Percentiles rank a stretch among this genome's conserved stretches.
These are phyloP conservation scores for Apiospora kogelbergensis DNA, from an alignment of 2,329 filamentous ascomycete species.

Conservation along the genomic window DNA sequence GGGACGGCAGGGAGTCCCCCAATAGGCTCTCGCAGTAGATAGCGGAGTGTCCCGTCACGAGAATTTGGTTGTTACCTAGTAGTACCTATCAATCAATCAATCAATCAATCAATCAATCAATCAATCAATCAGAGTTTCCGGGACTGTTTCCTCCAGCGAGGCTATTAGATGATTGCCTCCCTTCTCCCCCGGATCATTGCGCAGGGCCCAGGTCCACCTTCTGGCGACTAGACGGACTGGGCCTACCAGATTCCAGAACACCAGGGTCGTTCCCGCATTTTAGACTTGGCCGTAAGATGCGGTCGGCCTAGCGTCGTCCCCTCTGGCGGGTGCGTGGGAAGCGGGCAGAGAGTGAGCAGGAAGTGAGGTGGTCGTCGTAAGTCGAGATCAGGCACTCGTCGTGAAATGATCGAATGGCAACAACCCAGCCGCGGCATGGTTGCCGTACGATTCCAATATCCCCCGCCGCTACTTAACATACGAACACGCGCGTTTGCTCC, in stretches of 20 bases:
- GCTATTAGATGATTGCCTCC: background rate
- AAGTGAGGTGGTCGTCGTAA: background rate
- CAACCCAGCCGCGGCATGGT: background rate
- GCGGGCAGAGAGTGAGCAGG: too few relatives aligned
- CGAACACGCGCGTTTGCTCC: constrained; percentile 1
- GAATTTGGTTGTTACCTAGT: too few relatives aligned
- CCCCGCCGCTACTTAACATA: background rate
- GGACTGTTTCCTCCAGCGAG: background rate
- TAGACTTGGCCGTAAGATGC: background rate
- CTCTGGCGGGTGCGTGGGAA: too few relatives aligned
- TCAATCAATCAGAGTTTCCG: background rate
- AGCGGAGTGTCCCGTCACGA: background rate
- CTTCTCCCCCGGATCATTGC: background rate
- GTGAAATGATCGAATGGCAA: background rate
- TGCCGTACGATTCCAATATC: background rate
- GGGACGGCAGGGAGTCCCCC: background rate
- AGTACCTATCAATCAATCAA: too few relatives aligned
- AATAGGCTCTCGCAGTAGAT: background rate
- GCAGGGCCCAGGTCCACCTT: background rate
- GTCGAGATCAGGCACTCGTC: too few relatives aligned
- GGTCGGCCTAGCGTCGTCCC: background rate
- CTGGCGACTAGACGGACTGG: background rate
- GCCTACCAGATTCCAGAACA: background rate
- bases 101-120: background rate
- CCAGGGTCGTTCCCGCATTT: background rate